Percentiles rank a stretch among this genome's conserved stretches.
These are phyloP conservation scores for Apiotrichum veenhuisii DNA, from an alignment of 1,284 basidiomycete species.

Conservation along the genomic window DNA sequence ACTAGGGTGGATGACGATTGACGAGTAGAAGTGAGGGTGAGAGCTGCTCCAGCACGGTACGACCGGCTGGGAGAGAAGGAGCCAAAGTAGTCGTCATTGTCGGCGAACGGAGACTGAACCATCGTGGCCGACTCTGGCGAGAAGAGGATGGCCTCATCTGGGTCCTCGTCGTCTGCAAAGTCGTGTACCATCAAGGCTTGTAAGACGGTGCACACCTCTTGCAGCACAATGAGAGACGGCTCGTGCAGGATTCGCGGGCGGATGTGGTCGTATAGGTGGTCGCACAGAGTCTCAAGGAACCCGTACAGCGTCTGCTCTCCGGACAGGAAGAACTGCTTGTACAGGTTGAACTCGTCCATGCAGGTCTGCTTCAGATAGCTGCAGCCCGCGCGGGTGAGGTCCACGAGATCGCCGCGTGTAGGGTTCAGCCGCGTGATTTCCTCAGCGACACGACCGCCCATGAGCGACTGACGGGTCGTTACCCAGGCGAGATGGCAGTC, in stretches of 20 bases:
- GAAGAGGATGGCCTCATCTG: constrained; percentile 21
- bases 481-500: constrained; percentile 86
- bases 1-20: background rate
- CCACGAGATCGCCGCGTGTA: constrained; percentile 70
- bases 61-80: constrained; percentile 35
- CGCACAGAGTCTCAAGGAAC: constrained; percentile 83
- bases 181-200: constrained; percentile 91
- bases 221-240: constrained; percentile 73
- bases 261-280: constrained; percentile 87
- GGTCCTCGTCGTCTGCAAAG: constrained; percentile 25
- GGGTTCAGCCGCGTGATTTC: constrained; percentile 81
- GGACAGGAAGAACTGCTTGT: constrained; percentile 75
- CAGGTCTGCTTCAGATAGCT: constrained; percentile 85
- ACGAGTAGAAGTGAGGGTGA: background rate
- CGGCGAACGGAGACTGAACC: constrained; percentile 5
- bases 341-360: constrained; percentile 79
- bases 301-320: constrained; percentile 77
- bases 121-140: constrained; percentile 24
- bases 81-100: constrained; percentile 25
- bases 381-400: constrained; percentile 80
- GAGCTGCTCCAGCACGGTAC: background rate
- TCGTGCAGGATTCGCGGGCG: constrained; percentile 90
- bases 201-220: constrained; percentile 88
- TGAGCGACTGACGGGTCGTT: constrained; percentile 62
- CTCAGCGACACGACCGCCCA: constrained; percentile 66